Evolutionary conservation across 2,329 filamentous ascomycete species (phyloP).

Genomic region (Dothideomycetidae sp.): DNA sequence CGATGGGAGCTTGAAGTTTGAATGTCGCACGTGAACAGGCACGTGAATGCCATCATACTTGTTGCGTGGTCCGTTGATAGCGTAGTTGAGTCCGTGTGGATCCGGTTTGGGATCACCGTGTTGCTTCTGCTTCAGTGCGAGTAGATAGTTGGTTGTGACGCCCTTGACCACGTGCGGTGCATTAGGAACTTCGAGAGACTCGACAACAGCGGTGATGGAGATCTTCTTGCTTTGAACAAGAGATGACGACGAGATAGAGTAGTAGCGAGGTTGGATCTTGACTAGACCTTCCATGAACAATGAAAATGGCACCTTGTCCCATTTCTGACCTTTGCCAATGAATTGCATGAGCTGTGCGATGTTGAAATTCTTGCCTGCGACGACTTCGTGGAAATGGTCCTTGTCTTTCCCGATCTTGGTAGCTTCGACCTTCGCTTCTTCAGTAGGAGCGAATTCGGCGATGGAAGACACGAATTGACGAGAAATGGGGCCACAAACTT

Average conservation of each 20-base stretch:
- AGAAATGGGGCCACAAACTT: constrained; percentile 88
- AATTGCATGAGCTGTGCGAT: constrained; percentile 70
- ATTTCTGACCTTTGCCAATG: constrained; percentile 58
- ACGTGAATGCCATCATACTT: constrained; percentile 95
- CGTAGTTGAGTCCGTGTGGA: constrained; percentile 72
- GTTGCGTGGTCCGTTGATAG: constrained; percentile 78
- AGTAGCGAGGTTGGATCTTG: constrained; percentile 95
- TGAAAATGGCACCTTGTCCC: constrained; percentile 81
- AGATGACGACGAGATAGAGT: constrained; percentile 97
- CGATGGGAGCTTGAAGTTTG: constrained; percentile 97
- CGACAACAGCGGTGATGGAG: constrained; percentile 87
- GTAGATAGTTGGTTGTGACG: constrained; percentile 90
- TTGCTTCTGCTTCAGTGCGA: constrained; percentile 93
- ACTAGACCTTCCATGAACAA: constrained; percentile 83
- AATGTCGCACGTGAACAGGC: constrained; percentile 90
- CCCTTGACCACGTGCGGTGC: constrained; percentile 72
- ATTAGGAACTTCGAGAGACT: constrained; percentile 64
- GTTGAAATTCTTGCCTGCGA: constrained; percentile 70
- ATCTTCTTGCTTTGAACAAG: constrained; percentile 88
- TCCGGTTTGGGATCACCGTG: constrained; percentile 72
- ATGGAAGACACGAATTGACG: constrained; percentile 85
- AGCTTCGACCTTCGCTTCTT: constrained; percentile 75
- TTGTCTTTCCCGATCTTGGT: constrained; percentile 80
- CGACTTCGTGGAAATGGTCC: constrained; percentile 84
- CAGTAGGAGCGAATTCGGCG: constrained; percentile 76